Percentiles rank a stretch among this genome's conserved stretches.
phyloP scores from a whole-genome alignment of 2,329 filamentous ascomycete genomes.

The Cladophialophora psammophila region DNA sequence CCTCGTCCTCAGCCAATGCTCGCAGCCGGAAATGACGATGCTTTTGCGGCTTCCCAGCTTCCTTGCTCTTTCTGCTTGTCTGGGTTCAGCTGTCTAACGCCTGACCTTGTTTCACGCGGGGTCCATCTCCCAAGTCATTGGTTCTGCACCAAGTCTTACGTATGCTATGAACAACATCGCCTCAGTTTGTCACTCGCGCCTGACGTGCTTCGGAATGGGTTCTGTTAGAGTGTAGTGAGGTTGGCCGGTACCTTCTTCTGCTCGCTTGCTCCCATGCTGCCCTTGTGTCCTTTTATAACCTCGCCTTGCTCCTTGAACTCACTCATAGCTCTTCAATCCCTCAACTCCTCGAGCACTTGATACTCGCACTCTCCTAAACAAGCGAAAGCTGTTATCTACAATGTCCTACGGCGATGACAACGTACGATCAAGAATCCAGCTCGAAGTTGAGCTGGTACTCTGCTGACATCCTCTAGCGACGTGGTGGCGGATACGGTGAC shows the following conservation, averaged over 20 bases:
- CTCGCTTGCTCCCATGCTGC: background rate
- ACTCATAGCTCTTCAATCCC: background rate
- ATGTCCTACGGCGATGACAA: constrained; percentile 40
- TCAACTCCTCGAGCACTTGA: background rate
- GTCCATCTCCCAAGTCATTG: constrained; percentile 15
- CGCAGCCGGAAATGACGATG: constrained; percentile 21
- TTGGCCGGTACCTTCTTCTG: background rate
- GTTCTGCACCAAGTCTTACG: constrained; percentile 9
- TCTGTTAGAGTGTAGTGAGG: background rate
- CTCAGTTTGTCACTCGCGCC: constrained; percentile 6
- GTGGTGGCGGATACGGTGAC: constrained; percentile 39
- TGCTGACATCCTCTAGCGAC: constrained; percentile 25
- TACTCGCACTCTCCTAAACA: background rate
- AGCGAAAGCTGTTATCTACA: constrained; percentile 12
- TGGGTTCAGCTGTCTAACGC: constrained; percentile 17
- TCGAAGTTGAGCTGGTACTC: background rate
- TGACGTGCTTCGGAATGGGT: constrained; percentile 10
- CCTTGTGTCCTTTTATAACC: constrained; percentile 1
- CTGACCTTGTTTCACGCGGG: constrained; percentile 28
- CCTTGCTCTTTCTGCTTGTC: constrained; percentile 7
- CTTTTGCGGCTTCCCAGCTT: constrained; percentile 17
- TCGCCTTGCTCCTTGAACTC: background rate
- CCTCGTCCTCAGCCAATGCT: constrained; percentile 6
- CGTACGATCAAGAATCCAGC: constrained; percentile 18
- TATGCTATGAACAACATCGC: constrained; percentile 11